Evolutionary conservation across 225 moss, liverwort and hornwort species (phyloP).

Genomic region (Asterella californica): DNA sequence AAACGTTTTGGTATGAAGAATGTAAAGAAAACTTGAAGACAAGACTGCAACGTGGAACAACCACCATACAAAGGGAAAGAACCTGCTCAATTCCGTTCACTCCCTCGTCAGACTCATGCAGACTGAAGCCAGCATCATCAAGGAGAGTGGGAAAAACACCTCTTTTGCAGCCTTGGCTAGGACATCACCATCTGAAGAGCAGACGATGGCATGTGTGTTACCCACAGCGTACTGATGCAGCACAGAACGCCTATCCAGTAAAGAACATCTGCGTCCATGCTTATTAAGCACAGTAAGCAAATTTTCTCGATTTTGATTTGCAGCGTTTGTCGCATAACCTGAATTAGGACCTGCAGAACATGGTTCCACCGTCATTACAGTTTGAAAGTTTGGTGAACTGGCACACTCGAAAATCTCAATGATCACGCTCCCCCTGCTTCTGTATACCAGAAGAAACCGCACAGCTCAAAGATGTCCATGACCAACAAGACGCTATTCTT

Average conservation of each 20-base stretch:
- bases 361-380: neutral
- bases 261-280: constrained; percentile 60
- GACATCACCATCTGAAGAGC: constrained; percentile 63
- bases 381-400: neutral
- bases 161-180: constrained; percentile 64
- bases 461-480: neutral
- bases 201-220: constrained; percentile 68
- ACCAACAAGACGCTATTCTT: neutral
- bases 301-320: constrained; percentile 55
- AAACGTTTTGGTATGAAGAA: neutral
- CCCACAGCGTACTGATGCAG: constrained; percentile 69
- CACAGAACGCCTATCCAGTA: constrained; percentile 60
- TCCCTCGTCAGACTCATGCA: neutral
- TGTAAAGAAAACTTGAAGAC: neutral
- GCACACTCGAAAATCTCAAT: neutral
- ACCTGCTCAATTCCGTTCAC: neutral
- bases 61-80: neutral
- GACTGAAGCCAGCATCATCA: neutral
- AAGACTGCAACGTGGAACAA: neutral
- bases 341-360: constrained; percentile 28
- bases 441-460: neutral
- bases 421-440: neutral
- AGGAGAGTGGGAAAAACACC: constrained; percentile 13
- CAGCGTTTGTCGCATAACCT: constrained; percentile 9
- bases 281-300: constrained; percentile 49